Conservation (phyloP, 495 filamentous ascomycete species). For the Daldinia decipiens region DNA sequence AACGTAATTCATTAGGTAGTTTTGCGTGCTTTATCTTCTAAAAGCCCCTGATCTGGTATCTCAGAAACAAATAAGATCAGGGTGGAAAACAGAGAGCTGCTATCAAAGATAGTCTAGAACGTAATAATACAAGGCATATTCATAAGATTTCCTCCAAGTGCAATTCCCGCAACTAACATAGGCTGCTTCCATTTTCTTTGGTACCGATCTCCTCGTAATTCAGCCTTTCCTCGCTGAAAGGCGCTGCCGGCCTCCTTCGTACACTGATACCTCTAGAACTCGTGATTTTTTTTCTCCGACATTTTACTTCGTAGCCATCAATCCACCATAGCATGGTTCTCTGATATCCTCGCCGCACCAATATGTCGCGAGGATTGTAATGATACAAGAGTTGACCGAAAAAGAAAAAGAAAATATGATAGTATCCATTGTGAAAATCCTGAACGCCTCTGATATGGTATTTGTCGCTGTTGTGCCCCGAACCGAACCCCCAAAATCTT, state of each 20-base stretch:
- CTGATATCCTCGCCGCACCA: background rate
- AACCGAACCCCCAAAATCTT: conserved; percentile 21
- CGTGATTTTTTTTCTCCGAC: background rate
- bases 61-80: conserved; percentile 19
- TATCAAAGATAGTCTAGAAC: conserved; percentile 52
- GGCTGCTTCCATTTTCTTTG: conserved; percentile 8
- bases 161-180: conserved; percentile 2
- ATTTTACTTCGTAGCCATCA: background rate
- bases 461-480: conserved; percentile 33
- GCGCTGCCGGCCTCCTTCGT: background rate
- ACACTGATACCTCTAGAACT: conserved; percentile 4
- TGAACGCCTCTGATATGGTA: conserved; percentile 44
- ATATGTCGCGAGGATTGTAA: conserved; percentile 13
- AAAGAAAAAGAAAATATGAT: conserved; percentile 11
- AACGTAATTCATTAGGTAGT: conserved; percentile 35
- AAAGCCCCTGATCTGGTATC: conserved; percentile 20
- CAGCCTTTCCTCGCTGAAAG: background rate
- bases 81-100: conserved; percentile 34
- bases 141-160: conserved; percentile 27
- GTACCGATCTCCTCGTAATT: conserved; percentile 1
- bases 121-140: conserved; percentile 48
- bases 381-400: conserved; percentile 28
- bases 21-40: conserved; percentile 15
- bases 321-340: background rate
- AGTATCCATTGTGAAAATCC: conserved; percentile 16